These are phyloP conservation scores for Schizochytrium sp. DNA, from an alignment of 108 stramenopile species.

Conservation along the genomic window DNA sequence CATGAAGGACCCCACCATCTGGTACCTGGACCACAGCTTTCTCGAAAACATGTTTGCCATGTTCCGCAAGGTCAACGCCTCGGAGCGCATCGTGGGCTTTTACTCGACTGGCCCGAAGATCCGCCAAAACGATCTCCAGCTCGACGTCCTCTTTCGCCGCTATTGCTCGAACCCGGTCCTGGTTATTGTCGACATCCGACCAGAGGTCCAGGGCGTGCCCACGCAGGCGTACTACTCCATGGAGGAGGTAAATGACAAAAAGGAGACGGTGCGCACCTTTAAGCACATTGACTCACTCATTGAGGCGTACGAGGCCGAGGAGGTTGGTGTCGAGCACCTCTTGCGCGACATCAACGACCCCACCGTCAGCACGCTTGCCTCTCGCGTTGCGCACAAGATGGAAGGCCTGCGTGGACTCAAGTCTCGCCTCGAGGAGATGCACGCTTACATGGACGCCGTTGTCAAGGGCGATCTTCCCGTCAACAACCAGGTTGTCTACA, in stretches of 20 bases:
- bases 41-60: conserved; percentile 64
- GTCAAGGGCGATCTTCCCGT: conserved; percentile 37
- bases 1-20: conserved; percentile 55
- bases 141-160: conserved; percentile 67
- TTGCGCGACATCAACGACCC: conserved; percentile 98
- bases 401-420: conserved; percentile 74
- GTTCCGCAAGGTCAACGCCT: conserved; percentile 52
- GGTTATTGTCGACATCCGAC: conserved; percentile 94
- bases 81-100: conserved; percentile 85
- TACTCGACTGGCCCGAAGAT: conserved; percentile 82
- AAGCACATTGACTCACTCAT: conserved; percentile 77
- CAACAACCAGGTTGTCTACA: conserved; percentile 79
- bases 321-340: conserved; percentile 94
- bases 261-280: conserved; percentile 77
- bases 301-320: conserved; percentile 92
- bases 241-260: conserved; percentile 66
- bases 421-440: conserved; percentile 81
- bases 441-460: conserved; percentile 73
- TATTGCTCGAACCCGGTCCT: conserved; percentile 79
- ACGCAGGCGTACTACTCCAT: conserved; percentile 87
- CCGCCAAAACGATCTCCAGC: conserved; percentile 74
- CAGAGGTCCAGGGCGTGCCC: conserved; percentile 78
- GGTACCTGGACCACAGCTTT: conserved; percentile 95
- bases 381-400: conserved; percentile 84
- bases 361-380: conserved; percentile 80